Evolutionary conservation across 192 early-diverging fungal genomes (phyloP), one percentile per base, ranked within the genome.

Genomic region (Gamsiella multidivaricata): DNA sequence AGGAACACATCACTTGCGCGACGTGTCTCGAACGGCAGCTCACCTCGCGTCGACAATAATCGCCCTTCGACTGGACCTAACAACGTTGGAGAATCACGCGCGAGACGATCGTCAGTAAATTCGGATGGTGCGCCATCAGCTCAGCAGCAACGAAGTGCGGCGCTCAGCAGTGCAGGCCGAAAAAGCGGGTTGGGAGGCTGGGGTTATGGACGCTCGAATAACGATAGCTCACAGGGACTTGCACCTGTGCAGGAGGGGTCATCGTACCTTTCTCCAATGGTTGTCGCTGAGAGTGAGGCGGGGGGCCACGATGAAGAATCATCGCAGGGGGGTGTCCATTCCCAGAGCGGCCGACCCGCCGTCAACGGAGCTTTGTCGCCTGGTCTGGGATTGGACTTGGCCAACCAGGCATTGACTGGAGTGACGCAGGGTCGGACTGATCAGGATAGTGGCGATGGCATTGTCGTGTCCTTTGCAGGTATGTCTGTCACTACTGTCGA

Each of bases 381-480:
- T n/a, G 71, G 72, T 17, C 67, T 70, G 14, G 82, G 74, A 14
- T 17, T 70, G 4, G 72, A 80, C 36, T 31, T 80, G 41, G 57
- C 57, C 7, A 37, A 45, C 1, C 49, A 60, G 28, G 63, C 67
- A 2, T 52, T 69, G 9, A 74, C 54, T 65, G 81, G 75, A 3
- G 69, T 76, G 18, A 50, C 60, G 34, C 60, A 81, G 62, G 61
- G 74, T 57, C 49, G 57, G 14, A 23, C 82, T 3, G 87, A 88
- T 37, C 39, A 75, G 11, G 87, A 87, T n/a, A 69, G 70, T 33
- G 82, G 83, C 0, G 86, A 87, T 61, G 88, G 86, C 14, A 86
- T 89, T 60, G 81, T 87, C 9, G 83, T 87, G 2, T 86, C 84
- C 3, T 87, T 89, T 59, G 84, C 86, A 14, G 88, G 83, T 85